Base-by-base conservation (phyloP, 2,329 filamentous ascomycete species). In the Tolypocladium sp. region DNA sequence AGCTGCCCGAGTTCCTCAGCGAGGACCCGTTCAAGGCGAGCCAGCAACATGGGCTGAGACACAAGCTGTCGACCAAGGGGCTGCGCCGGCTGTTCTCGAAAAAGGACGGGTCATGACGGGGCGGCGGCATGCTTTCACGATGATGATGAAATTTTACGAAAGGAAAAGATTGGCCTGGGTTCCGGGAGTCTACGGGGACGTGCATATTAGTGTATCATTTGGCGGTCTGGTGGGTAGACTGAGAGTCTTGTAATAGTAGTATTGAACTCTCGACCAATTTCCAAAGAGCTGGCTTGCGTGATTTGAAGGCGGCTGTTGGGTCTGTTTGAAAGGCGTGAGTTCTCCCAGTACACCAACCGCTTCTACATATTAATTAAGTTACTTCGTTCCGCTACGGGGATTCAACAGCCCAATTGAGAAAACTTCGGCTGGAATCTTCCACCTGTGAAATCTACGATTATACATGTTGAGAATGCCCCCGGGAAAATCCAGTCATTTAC, bases 1-100 rank as follows among this genome's bases (percentile, higher is more conserved):
- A 20, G 42, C 49, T 38, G 42, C 54, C 56, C 40, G 15, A 52
- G 15, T 60, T 63, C 27, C 49, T 62, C 30, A 25, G 17, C 27
- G 44, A 58, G 17, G 60, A 63, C 35, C 55, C 60, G 8, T 55
- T 56, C 40, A 58, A 55, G 40, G 22, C 57, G n/a, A 33, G 22
- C n/a, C 58, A 54, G 27, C 61, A 58, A 44, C 60, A 57, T 9
- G 51, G 60, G 10, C 54, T 64, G 7, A 61, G 62, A 38, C 63
- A 62, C 58, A 64, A 62, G 61, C 58, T 66, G 12, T 65, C 64
- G 10, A 60, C 58, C 30, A 61, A 61, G 17, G 61, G 61, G 15
- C 40, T 66, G 41, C 63, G 64, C 12, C 62, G 64, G 25, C 44
- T 63, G 15, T 63, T 62, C 56, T 59, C 59, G 17, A 62, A 61